A percentile compares a stretch with the other conserved stretches of the same genome.
Conservation (phyloP, 2,329 filamentous ascomycete genomes). For the Raffaelea deltoideospora region DNA sequence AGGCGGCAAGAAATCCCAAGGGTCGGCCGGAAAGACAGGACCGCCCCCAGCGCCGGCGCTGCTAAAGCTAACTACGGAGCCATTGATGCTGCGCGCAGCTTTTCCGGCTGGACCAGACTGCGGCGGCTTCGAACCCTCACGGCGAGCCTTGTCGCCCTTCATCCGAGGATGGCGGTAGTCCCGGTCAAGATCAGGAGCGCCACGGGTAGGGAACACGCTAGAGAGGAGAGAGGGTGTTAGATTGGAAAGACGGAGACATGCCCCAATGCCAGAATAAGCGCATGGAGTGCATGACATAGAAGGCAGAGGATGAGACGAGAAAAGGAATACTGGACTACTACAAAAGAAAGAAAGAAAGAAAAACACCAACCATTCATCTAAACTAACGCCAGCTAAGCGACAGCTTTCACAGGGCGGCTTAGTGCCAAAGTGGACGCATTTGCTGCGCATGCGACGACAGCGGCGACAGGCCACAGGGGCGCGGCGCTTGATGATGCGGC, state of each 20-base stretch:
- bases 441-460: conserved; percentile 12
- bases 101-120: neutral
- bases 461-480: conserved; percentile 11
- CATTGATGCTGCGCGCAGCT: no score
- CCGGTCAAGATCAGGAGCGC: conserved; percentile 38
- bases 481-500: conserved; percentile 9
- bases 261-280: neutral
- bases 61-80: no score
- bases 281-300: neutral
- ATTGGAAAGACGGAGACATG: neutral
- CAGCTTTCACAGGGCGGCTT: conserved; percentile 30
- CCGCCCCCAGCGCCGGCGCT: no score
- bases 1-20: conserved; percentile 35
- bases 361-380: conserved; percentile 31
- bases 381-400: conserved; percentile 28
- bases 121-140: conserved; percentile 8
- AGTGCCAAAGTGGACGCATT: conserved; percentile 10
- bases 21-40: conserved; percentile 20
- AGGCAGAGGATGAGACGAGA: neutral
- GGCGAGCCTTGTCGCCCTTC: conserved; percentile 29
- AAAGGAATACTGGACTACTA: neutral
- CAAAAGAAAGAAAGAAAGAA: neutral
- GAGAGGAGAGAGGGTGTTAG: neutral
- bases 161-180: conserved; percentile 39
- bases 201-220: conserved; percentile 36